Base-by-base conservation (phyloP, 2,329 filamentous ascomycete genomes). In the Aspergillus eucalypticola region DNA sequence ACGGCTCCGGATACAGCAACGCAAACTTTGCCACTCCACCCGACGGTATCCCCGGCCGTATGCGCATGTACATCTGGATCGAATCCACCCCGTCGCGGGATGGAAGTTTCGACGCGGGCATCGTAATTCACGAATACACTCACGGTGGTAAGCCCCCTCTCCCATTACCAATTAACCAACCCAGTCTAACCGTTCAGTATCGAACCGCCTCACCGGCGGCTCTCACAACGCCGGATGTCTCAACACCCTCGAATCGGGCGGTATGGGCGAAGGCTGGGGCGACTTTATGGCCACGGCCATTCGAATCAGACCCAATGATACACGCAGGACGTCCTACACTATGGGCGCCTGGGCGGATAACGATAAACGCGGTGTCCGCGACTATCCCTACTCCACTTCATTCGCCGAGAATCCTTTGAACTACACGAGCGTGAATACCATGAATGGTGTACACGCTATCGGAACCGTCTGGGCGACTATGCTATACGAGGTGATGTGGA, bases 111-210 rank as follows among this genome's bases (percentile, higher is more conserved):
- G 63, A 65, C 8, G 54, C 58, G 0, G 62, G 61, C 6, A 64
- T 65, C 11, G 63, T 65, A 5, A 64, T 65, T 15, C 63, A 65
- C 17, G 63, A 65, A 29, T 65, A 64, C 35, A 64, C 59, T n/a
- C 63, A 65, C 21, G 63, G 63, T 1, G 25, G 63, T 65, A 59
- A n/a, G 57, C 7, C 2, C 7, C 58, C 6, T 3, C 27, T 29
- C 8, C 19, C 19, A 3, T 29, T 21, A 3, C 8, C 25, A 8
- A 15, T 15, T 17, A 0, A 11, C 5, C 3, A 11, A 11, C 21
- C 2, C 11, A 2, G 3, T 15, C 10, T 21, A 32, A 5, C 23
- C 2, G 11, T 7, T 10, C 3, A 65, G 63, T 65, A 8, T 65
- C 63, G 3, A 64, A 41, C 42, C 63, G 63, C 3, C 53, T 65